These are phyloP conservation scores for Colletotrichum cordylinicola DNA, from an alignment of 2,329 filamentous ascomycete species.

Conservation along the genomic window DNA sequence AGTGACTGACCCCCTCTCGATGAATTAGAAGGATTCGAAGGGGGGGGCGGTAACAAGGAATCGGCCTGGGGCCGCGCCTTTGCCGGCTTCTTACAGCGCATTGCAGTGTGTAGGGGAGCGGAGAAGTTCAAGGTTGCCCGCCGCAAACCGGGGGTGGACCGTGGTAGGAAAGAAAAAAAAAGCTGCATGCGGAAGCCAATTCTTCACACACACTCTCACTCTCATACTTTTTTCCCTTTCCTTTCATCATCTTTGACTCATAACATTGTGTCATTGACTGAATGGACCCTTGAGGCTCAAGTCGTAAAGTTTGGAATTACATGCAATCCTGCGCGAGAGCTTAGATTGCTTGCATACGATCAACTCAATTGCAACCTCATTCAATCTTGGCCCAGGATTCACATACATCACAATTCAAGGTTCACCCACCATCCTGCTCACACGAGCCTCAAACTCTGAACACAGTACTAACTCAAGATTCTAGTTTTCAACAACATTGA, in stretches of 20 bases:
- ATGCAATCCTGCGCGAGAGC: not conserved
- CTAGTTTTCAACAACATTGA: not conserved
- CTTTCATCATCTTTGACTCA: not conserved
- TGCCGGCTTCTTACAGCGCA: not conserved
- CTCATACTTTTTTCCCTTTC: not conserved
- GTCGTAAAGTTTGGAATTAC: not conserved
- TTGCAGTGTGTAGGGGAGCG: not conserved
- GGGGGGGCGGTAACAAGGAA: not conserved
- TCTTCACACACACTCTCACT: not conserved
- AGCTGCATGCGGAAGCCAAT: not conserved
- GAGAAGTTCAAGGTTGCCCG: not conserved
- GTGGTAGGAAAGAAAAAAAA: not conserved
- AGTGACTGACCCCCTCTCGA: not conserved
- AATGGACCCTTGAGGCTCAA: not conserved
- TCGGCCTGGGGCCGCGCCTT: not conserved
- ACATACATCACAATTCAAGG: not conserved
- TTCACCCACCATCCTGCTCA: not conserved
- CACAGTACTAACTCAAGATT: not conserved
- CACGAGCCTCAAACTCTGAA: not conserved
- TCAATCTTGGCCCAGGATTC: not conserved
- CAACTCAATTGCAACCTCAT: not conserved
- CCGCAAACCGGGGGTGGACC: not conserved
- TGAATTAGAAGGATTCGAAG: not conserved
- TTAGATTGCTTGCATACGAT: not conserved
- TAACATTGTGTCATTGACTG: not conserved